phyloP scores from a whole-genome alignment of 805 yeast genomes.

The Yarrowia sp. region DNA sequence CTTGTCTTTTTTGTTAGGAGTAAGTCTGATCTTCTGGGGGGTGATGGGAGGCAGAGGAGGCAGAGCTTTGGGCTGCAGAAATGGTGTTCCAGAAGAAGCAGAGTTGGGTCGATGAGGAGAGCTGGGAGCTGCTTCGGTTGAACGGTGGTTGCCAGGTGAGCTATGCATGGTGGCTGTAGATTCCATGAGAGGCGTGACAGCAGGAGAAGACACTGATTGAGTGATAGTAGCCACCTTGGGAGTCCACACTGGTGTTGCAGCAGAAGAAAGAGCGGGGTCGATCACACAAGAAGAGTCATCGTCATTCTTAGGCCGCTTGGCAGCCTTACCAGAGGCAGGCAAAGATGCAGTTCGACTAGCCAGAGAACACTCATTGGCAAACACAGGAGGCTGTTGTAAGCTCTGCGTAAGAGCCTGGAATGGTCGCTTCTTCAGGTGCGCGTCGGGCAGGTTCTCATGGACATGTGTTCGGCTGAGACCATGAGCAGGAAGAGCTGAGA shows the following conservation, averaged over 20 bases:
- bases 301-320: background rate
- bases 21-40: conserved; percentile 11
- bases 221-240: background rate
- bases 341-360: conserved; percentile 6
- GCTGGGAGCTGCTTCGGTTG: background rate
- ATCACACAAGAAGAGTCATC: background rate
- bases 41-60: conserved; percentile 19
- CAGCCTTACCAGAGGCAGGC: background rate
- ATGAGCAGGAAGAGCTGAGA: background rate
- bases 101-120: background rate
- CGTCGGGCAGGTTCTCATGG: background rate
- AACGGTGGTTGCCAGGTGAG: background rate
- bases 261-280: background rate
- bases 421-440: background rate
- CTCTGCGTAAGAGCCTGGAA: conserved; percentile 19
- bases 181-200: background rate
- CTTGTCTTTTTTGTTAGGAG: conserved; percentile 18
- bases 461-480: background rate
- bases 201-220: background rate
- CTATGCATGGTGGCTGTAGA: conserved; percentile 9
- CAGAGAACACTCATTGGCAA: background rate
- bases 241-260: background rate
- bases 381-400: conserved; percentile 10
- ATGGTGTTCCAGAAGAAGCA: background rate
- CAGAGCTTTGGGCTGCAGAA: conserved; percentile 13